Conservation (phyloP, 2,329 filamentous ascomycete species). For the Trichophyton schoenleinii region DNA sequence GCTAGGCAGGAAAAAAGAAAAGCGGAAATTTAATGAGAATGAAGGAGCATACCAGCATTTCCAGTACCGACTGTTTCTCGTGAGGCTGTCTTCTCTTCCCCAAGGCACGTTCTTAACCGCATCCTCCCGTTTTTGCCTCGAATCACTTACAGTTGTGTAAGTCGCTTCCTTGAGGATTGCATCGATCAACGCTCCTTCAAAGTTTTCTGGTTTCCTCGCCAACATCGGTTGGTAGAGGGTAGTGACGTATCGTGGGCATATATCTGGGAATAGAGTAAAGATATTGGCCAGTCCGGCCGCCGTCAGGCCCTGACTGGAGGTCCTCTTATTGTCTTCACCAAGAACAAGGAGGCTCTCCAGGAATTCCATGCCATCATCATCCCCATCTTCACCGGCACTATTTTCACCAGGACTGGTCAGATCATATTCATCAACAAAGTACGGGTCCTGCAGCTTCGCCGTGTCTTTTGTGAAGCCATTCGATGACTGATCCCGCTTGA, state of each 20-base stretch:
- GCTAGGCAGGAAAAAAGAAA: background rate
- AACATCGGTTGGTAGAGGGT: slow-evolving; percentile 22
- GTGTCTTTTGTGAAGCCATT: background rate
- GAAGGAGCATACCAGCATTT: slow-evolving; percentile 16
- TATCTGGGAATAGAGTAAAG: slow-evolving; percentile 36
- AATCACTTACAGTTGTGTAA: slow-evolving; percentile 35
- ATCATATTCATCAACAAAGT: background rate
- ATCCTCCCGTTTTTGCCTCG: slow-evolving; percentile 25
- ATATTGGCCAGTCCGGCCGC: slow-evolving; percentile 18
- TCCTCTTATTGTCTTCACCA: background rate
- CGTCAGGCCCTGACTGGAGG: background rate
- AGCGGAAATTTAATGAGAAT: background rate
- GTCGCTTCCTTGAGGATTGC: slow-evolving; percentile 27
- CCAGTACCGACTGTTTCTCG: slow-evolving; percentile 16
- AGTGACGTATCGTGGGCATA: slow-evolving; percentile 31
- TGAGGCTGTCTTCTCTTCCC: slow-evolving; percentile 15
- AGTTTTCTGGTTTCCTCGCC: background rate
- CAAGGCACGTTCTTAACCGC: background rate
- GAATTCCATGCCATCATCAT: background rate
- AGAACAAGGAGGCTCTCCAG: background rate
- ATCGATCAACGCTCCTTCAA: slow-evolving; percentile 28
- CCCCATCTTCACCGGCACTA: background rate
- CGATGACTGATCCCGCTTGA: no score
- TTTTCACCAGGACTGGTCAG: background rate
- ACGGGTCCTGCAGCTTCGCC: background rate